These are phyloP conservation scores for Parafenestella ontariensis DNA, from an alignment of 2,329 filamentous ascomycete genomes.

Conservation along the genomic window DNA sequence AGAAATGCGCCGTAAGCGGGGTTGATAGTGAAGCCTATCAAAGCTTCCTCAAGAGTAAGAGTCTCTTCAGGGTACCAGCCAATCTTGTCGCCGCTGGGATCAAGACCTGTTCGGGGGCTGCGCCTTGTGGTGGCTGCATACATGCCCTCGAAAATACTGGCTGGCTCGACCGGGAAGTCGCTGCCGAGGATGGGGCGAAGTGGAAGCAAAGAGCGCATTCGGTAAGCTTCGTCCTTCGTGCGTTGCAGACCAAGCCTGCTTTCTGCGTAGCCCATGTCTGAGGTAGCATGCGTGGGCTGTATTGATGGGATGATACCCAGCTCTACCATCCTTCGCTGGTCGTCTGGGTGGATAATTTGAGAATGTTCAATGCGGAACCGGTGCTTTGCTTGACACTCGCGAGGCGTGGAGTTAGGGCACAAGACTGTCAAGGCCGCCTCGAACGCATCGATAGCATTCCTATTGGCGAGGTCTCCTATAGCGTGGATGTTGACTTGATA, in stretches of 20 bases:
- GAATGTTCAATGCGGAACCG: conserved; percentile 75
- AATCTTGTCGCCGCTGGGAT: conserved; percentile 53
- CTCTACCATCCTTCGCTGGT: conserved; percentile 65
- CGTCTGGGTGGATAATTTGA: conserved; percentile 72
- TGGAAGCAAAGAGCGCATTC: conserved; percentile 68
- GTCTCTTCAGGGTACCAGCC: conserved; percentile 69
- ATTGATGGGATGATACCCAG: conserved; percentile 72
- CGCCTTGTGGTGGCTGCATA: conserved; percentile 71
- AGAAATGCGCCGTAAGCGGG: conserved; percentile 67
- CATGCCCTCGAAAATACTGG: conserved; percentile 71
- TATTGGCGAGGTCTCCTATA: conserved; percentile 73
- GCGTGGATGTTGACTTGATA: conserved; percentile 77
- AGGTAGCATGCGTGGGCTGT: conserved; percentile 75
- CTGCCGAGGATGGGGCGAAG: conserved; percentile 67
- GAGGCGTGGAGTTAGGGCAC: conserved; percentile 54
- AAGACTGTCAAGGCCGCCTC: conserved; percentile 61
- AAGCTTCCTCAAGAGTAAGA: conserved; percentile 64
- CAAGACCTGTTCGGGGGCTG: conserved; percentile 59
- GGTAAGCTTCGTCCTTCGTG: conserved; percentile 65
- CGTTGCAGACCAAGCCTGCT: conserved; percentile 64
- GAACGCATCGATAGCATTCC: conserved; percentile 69
- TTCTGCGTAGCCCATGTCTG: conserved; percentile 72
- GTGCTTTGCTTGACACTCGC: conserved; percentile 60
- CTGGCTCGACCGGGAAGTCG: conserved; percentile 75
- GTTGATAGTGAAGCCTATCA: conserved; percentile 67